Base-by-base conservation (phyloP, 2,329 filamentous ascomycete genomes). In the Thelonectria olida region DNA sequence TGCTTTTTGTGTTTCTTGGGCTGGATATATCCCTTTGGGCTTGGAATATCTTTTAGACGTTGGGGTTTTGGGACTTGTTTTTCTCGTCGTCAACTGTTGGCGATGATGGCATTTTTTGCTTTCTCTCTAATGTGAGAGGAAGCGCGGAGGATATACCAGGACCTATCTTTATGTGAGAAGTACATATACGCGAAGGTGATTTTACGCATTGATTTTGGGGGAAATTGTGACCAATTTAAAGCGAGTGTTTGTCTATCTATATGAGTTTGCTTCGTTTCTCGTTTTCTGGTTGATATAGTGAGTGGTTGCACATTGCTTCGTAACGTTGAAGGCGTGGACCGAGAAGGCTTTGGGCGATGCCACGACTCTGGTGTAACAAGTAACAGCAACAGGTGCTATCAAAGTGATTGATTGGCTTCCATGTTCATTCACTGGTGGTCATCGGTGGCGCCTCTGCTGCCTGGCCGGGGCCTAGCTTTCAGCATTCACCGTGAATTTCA, bases 111-210 rank as follows among this genome's bases (percentile, higher is more conserved):
- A 36, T 15, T 23, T 42, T 41, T 56, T 27, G 19, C 50, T 45
- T 48, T 50, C 45, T 61, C 58, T 61, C 48, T 28, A 25, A 38
- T 22, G 34, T 22, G 45, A 50, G 57, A 61, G 61, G 60, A 61
- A 59, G 51, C 50, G 65, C 54, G 65, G 65, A 66, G 66, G 66
- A 68, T 68, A 68, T 68, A 68, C 64, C 66, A 65, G 60, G 62
- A 54, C n/a, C n/a, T 52, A 15, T 45, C 57, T 54, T 38, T 58
- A 28, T 41, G 45, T 20, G 44, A 58, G 53, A 28, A 47, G 54
- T 53, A 55, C 52, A 64, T 59, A 60, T 55, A 61, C 28, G 54
- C 54, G 58, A 51, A 41, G 31, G 31, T 60, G 52, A 38, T 56
- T 39, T 15, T n/a, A n/a, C n/a, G n/a, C n/a, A 7, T 28, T 42